Conservation (phyloP, 2,329 filamentous ascomycete species). For the Amesomyces nigricolor region DNA sequence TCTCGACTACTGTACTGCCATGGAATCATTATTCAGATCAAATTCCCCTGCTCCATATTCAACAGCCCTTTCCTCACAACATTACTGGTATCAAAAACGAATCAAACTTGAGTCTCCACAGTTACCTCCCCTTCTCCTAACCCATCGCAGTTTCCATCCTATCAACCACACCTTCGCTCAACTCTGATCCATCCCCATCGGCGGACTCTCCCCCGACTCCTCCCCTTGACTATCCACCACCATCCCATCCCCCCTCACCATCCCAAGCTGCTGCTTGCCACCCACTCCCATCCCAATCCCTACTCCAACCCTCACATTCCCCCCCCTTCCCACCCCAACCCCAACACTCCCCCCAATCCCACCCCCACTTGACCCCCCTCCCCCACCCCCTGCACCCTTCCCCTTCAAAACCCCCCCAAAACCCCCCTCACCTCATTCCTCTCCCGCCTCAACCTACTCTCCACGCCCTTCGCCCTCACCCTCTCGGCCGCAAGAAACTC, state of each 20-base stretch:
- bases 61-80: too few relatives aligned
- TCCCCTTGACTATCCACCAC: slow-evolving; percentile 10
- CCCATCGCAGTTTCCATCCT: too few relatives aligned
- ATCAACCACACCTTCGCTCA: neutral
- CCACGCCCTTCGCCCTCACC: slow-evolving; percentile 6
- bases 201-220: slow-evolving; percentile 10
- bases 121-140: too few relatives aligned
- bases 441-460: slow-evolving; percentile 21
- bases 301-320: neutral
- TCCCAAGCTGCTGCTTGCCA: neutral
- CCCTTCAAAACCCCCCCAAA: slow-evolving; percentile 7
- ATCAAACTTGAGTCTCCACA: too few relatives aligned
- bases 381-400: neutral
- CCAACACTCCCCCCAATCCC: neutral
- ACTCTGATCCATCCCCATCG: slow-evolving; percentile 2
- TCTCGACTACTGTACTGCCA: too few relatives aligned
- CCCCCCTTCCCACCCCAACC: neutral
- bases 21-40: too few relatives aligned
- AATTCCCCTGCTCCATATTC: too few relatives aligned
- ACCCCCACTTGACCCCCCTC: neutral
- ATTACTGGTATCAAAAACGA: too few relatives aligned
- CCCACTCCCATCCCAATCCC: neutral
- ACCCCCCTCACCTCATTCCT: slow-evolving; percentile 18
- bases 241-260: neutral
- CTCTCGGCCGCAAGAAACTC: slow-evolving; percentile 16